Conservation (phyloP, 2,329 filamentous ascomycete genomes). For the Ascochyta fabae region DNA sequence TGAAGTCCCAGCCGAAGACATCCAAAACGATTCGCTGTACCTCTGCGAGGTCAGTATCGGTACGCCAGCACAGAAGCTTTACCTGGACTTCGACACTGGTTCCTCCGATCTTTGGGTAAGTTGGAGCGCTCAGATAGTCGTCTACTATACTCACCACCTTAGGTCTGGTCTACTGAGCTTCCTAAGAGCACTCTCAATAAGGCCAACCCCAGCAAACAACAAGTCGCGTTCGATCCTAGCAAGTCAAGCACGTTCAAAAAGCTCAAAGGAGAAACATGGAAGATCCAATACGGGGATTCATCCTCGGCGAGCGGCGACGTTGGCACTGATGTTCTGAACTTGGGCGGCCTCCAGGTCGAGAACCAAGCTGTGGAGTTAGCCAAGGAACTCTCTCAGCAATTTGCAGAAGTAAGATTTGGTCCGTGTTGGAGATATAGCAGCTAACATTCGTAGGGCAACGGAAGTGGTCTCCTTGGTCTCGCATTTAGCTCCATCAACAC, state of each 20-base stretch:
- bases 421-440: too few relatives aligned
- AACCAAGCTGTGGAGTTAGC: constrained; percentile 71
- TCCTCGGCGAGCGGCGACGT: constrained; percentile 71
- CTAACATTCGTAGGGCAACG: constrained; percentile 47
- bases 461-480: constrained; percentile 72
- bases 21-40: constrained; percentile 71
- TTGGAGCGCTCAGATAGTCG: neutral
- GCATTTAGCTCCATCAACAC: constrained; percentile 71
- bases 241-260: constrained; percentile 67
- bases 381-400: constrained; percentile 63
- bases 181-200: constrained; percentile 53
- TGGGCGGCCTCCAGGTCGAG: constrained; percentile 68
- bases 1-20: constrained; percentile 60
- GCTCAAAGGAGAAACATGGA: constrained; percentile 61
- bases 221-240: constrained; percentile 64
- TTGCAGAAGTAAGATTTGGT: constrained; percentile 49
- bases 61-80: constrained; percentile 65
- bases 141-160: constrained; percentile 37
- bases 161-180: constrained; percentile 70
- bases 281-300: constrained; percentile 71
- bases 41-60: constrained; percentile 70
- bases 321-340: constrained; percentile 65
- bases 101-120: constrained; percentile 71
- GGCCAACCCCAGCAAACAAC: constrained; percentile 43
- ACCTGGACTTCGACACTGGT: constrained; percentile 73